Evolutionary conservation across 148 eudicot species (phyloP), one percentile per base, ranked within the genome.

Genomic region (Chenopodium album): DNA sequence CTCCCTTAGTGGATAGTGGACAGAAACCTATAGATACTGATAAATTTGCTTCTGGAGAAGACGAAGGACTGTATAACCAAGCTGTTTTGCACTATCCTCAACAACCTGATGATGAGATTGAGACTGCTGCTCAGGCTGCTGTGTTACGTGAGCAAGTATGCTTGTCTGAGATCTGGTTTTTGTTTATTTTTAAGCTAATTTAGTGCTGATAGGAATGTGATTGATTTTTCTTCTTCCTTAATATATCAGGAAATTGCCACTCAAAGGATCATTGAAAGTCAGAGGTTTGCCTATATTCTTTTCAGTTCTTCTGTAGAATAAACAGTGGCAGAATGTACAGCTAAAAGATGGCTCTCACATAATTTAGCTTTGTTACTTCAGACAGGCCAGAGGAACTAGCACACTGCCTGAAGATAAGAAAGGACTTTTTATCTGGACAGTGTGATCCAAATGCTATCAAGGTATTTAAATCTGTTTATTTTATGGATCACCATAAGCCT

Each of bases 61-160:
- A 64, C 23, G 66, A 80, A 65, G 56, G 75, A 71, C 52, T 75
- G 23, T 13, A n/a, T 81, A 67, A 31, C 66, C 77, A 69, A 48
- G 54, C 73, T 59, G 73, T 75, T 75, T 70, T 62, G 14, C 75
- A 67, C 26, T n/a, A 47, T 78, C 67, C 37, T 73, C 77, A 71
- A 79, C 85, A 62, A 80, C 81, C 76, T 77, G 77, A 85, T 78
- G 86, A 75, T 85, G 92, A 93, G 78, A 88, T 95, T 85, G 98
- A 95, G 79, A 85, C 87, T 87, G 90, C 89, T 87, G 98, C 88
- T 73, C 94, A 89, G 86, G 93, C 87, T 82, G 98, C 97, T 77
- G 92, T 95, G 82, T 83, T 95, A 71, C 97, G 85, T 81, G 98
- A 95, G 85, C 98, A 95, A 87, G 98, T 95, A 93, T 76, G 81